Evolutionary conservation across 768 basidiomycete genomes (phyloP), one percentile per base, ranked within the genome.

Genomic region (Hortiboletus flavorubellus): DNA sequence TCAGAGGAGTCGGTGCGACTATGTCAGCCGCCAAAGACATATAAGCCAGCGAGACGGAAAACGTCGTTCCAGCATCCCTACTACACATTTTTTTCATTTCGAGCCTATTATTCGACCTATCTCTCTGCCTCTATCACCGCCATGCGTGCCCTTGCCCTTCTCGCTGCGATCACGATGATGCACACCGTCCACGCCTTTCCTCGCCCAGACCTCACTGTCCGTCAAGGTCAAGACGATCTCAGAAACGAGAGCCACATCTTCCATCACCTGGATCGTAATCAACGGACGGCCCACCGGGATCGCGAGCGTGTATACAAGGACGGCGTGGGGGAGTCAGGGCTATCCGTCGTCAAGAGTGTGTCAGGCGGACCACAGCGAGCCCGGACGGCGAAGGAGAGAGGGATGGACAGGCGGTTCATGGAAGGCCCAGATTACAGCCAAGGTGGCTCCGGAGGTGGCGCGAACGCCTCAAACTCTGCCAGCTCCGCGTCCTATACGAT

Each of bases 231-330:
- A 40, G 29, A 57, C 58, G 56, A 66, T 40, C 54, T 62, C 53
- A 51, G 49, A 29, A 56, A 65, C 53, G 58, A 65, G 29, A 59
- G 47, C 21, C 58, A 69, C 43, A 26, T 65, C 29, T 67, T 69
- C 52, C 67, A 69, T 18, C 67, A 71, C 50, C 33, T 69, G 45
- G 69, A 71, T 49, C 70, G 60, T 15, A 71, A 68, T 49, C 70
- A 52, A 38, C 59, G 55, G 21, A 68, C 66, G 8, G 63, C 65
- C 53, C 49, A 49, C 51, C 56, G 40, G 8, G 49, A 58, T 40
- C 63, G 49, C 41, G 51, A 56, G 18, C 55, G 35, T 35, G 29
- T n/a, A 10, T 37, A 49, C 33, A 21, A 37, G 34, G 47, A 34
- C n/a, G 29, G 38, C 45, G 39, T 41, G 8, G 42, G 46, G 39